Base-by-base conservation (phyloP, 805 yeast species). In the Saturnispora saitoi region DNA sequence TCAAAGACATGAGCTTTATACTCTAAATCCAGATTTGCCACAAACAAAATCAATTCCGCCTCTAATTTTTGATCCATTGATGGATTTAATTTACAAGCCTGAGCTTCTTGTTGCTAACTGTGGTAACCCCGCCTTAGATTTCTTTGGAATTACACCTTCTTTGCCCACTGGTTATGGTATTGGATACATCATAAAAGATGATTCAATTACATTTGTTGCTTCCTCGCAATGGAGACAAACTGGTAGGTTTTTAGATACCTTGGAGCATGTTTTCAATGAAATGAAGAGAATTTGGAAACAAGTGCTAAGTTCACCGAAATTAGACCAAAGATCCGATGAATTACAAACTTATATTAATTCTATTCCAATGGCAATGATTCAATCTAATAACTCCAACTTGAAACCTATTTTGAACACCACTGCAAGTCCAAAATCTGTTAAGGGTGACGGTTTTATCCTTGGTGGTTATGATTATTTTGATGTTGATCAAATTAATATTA, bases 391-490 rank as follows among this genome's bases (percentile, higher is more conserved):
- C 47, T 55, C 63, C 11, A 29, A 9, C 42, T 32, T 26, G 47
- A 37, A 42, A 51, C 59, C 48, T 28, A n/a, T 29, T 20, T 19
- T 34, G 4, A 29, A 28, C 34, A 12, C 10, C n/a, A 11, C 51
- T 9, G 12, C 30, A 4, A 14, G 28, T 31, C 10, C 50, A 28
- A 17, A 17, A 24, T 14, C 41, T 7, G 29, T 46, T 7, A 47
- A 42, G 17, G 46, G 51, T 29, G 58, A 63, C 51, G 54, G 67
- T 53, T 54, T 68, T 59, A 55, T 74, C 64, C 60, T 78, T 47
- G 83, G 83, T 30, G 83, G 82, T 2, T 78, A 78, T 55, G 81
- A 80, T 37, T 78, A 77, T 55, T 78, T 78, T 52, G 82, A 78
- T 58, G 75, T 77, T 63, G 78, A 76, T 2, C 79, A 76, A 12